Evolutionary conservation across 177 flowering plant species (phyloP), one percentile per base, ranked within the genome.

Genomic region (Tripterygium wilfordii): DNA sequence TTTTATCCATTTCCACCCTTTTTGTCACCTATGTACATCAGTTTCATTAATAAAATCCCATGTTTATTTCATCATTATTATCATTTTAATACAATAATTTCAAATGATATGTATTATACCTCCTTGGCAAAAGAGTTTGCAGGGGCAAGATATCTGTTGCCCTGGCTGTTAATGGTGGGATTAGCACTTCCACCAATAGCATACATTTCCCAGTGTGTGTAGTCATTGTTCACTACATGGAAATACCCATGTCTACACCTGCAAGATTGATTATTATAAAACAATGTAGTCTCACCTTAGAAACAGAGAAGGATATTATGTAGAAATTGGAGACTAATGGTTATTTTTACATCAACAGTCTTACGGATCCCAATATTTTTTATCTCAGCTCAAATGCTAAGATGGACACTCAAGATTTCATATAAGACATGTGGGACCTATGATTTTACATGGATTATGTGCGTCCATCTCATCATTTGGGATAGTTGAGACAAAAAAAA

Each of bases 91-190:
- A 12, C 7, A 6, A 30, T 41, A 1, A 9, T 41, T 5, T 27
- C 2, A 9, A 20, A 3, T 14, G 15, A 13, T n/a, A n/a, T n/a
- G n/a, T n/a, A n/a, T n/a, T 2, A 8, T 65, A 73, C 82, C 79
- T 77, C 79, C 36, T 77, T 77, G 20, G 82, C 74, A 44, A 65
- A 65, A 33, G 72, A 62, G 49, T 77, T 73, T 35, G 1, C 14
- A 13, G 78, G 82, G 55, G 82, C 82, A 49, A 74, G 65, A 41
- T 67, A 76, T 60, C 82, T 45, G 48, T 77, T 77, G 25, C 82
- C 82, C 33, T 77, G 82, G 62, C 82, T 77, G 63, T 77, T 77
- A 27, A 77, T 77, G 26, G 82, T 77, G 58, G 82, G 82, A 13
- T 74, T 53, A 10, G 79, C 78, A 60, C 82, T 77, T 14, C 82